These are phyloP conservation scores for Fusarium zealandicum DNA, from an alignment of 2,329 filamentous ascomycete genomes.

Conservation along the genomic window DNA sequence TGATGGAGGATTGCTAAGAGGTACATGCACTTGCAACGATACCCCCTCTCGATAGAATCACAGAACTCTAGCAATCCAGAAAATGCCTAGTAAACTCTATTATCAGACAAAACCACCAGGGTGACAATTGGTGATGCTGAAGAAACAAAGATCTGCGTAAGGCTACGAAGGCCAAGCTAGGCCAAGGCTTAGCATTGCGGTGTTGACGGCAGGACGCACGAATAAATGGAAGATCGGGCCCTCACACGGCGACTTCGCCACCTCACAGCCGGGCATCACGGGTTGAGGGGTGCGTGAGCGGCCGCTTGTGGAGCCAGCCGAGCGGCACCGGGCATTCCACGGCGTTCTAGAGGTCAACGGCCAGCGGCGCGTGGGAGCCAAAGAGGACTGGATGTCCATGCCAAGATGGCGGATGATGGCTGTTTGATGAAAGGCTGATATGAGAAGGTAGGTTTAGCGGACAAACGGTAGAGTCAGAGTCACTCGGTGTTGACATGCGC, in stretches of 20 bases:
- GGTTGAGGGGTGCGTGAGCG: constrained; percentile 34
- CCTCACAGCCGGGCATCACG: constrained; percentile 20
- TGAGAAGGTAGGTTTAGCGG: constrained; percentile 1
- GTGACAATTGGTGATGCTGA: neutral
- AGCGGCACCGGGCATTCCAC: constrained; percentile 9
- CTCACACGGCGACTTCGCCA: constrained; percentile 26
- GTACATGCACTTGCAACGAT: neutral
- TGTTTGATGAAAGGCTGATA: constrained; percentile 10
- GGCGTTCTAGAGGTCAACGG: constrained; percentile 16
- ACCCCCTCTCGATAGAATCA: neutral
- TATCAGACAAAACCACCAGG: neutral
- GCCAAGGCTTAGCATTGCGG: constrained; percentile 20
- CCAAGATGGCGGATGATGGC: constrained; percentile 12
- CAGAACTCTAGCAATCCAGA: neutral
- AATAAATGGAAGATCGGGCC: constrained; percentile 11
- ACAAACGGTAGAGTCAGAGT: constrained; percentile 22
- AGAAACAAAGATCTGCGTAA: constrained; percentile 1
- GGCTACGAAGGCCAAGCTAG: constrained; percentile 15
- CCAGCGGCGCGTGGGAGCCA: constrained; percentile 4
- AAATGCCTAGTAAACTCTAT: too few relatives aligned
- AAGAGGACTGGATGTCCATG: constrained; percentile 2
- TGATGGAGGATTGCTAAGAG: neutral
- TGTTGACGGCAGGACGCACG: constrained; percentile 20
- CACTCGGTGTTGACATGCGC: constrained; percentile 14
- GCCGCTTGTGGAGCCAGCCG: constrained; percentile 20